Percentiles rank a stretch among this genome's conserved stretches.
Evolutionary conservation across 306 rosid genomes (phyloP).

Genomic region (Cotoneaster glaucophyllus): DNA sequence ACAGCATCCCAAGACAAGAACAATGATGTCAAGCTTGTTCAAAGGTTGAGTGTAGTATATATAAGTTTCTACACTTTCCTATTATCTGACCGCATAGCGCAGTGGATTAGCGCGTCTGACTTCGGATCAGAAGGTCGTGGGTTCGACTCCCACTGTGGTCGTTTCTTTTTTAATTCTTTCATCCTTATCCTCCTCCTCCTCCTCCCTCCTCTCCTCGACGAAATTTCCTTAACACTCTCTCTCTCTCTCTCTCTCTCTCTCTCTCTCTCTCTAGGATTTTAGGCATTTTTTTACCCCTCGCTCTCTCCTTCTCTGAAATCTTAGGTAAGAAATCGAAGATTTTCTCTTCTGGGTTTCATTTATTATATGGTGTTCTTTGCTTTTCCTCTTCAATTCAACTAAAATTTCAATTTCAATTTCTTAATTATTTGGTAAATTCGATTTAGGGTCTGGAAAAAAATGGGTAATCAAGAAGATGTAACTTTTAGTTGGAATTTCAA

Average conservation of each 20-base stretch:
- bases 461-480: background rate
- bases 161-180: background rate
- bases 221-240: background rate
- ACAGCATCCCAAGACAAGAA: background rate
- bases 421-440: background rate
- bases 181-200: too few species aligned
- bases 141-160: constrained; percentile 76
- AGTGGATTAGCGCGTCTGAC: constrained; percentile 83
- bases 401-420: background rate
- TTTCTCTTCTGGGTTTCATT: background rate
- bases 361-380: background rate
- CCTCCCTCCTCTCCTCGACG: background rate
- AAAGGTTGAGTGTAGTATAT: rapidly evolving
- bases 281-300: background rate
- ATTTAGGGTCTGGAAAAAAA: background rate
- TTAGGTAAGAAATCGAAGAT: background rate
- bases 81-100: constrained; percentile 57
- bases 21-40: too few species aligned
- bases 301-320: background rate
- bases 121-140: constrained; percentile 79
- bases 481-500: background rate
- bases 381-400: background rate
- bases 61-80: rapidly evolving
- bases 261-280: background rate
- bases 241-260: background rate